Percentiles rank a stretch among this genome's conserved stretches.
These are phyloP conservation scores for Allantophomopsis cytisporea DNA, from an alignment of 2,329 filamentous ascomycete genomes.

Conservation along the genomic window DNA sequence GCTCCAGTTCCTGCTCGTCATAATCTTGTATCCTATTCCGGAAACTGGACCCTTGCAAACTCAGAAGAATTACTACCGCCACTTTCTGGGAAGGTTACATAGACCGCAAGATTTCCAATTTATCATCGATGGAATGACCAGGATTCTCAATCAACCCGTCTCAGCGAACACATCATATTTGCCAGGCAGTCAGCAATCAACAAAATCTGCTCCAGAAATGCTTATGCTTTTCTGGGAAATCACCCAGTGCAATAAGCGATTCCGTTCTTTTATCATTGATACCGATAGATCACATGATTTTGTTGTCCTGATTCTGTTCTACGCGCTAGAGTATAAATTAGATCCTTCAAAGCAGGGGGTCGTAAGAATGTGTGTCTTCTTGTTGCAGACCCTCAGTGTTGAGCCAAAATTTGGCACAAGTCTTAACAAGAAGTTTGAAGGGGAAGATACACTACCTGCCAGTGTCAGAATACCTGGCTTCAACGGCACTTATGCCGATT, in stretches of 20 bases:
- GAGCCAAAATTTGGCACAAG: conserved; percentile 84
- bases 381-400: conserved; percentile 87
- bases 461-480: conserved; percentile 77
- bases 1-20: conserved; percentile 68
- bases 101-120: conserved; percentile 96
- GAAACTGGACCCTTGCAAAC: conserved; percentile 51
- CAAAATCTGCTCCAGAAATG: conserved; percentile 87
- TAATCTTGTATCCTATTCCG: conserved; percentile 78
- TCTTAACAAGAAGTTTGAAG: conserved; percentile 78
- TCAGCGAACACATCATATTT: conserved; percentile 82
- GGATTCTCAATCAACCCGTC: conserved; percentile 83
- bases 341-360: conserved; percentile 83
- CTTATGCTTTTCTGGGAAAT: conserved; percentile 97
- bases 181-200: conserved; percentile 65
- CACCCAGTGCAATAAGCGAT: conserved; percentile 93
- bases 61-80: conserved; percentile 84
- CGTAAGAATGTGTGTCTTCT: conserved; percentile 94
- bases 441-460: conserved; percentile 73
- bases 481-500: conserved; percentile 83
- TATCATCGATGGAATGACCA: conserved; percentile 84
- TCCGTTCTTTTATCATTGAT: conserved; percentile 92
- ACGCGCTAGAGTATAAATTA: conserved; percentile 77
- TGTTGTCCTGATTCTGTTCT: conserved; percentile 79
- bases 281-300: conserved; percentile 91
- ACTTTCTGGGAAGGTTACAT: conserved; percentile 70